Percentiles rank a stretch among this genome's conserved stretches.
Conservation (phyloP, 2,329 filamentous ascomycete species). For the Mariannaea sp. region DNA sequence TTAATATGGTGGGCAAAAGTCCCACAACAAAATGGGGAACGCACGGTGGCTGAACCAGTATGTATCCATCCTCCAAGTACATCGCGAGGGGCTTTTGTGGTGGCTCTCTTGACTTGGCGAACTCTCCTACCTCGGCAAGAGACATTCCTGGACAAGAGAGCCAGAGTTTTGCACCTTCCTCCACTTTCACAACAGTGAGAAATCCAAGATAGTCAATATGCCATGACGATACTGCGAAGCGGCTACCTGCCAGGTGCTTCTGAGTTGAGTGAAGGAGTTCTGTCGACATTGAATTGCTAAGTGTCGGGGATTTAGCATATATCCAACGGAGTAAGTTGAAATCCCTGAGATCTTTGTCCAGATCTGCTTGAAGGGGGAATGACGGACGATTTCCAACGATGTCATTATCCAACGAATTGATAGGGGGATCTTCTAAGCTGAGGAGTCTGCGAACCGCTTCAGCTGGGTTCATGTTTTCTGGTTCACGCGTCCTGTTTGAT, state of each 20-base stretch:
- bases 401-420: not conserved
- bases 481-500: not conserved
- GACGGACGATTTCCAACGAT: not conserved
- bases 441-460: not conserved
- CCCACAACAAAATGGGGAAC: not conserved
- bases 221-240: not conserved
- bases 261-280: not conserved
- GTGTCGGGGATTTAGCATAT: not conserved
- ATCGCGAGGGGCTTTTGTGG: not conserved
- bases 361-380: not conserved
- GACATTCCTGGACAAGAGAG: not conserved
- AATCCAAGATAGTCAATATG: not conserved
- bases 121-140: not conserved
- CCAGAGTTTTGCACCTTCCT: not conserved
- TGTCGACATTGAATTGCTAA: not conserved
- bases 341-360: not conserved
- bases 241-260: not conserved
- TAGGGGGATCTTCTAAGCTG: not conserved
- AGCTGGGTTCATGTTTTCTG: not conserved
- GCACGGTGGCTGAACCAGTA: not conserved
- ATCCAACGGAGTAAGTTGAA: not conserved
- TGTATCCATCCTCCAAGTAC: not conserved
- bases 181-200: not conserved
- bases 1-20: not conserved
- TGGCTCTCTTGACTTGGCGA: not conserved